A percentile compares a stretch with the other conserved stretches of the same genome.
phyloP scores from a whole-genome alignment of 208 protist species.

The Crithidia fasciculata region DNA sequence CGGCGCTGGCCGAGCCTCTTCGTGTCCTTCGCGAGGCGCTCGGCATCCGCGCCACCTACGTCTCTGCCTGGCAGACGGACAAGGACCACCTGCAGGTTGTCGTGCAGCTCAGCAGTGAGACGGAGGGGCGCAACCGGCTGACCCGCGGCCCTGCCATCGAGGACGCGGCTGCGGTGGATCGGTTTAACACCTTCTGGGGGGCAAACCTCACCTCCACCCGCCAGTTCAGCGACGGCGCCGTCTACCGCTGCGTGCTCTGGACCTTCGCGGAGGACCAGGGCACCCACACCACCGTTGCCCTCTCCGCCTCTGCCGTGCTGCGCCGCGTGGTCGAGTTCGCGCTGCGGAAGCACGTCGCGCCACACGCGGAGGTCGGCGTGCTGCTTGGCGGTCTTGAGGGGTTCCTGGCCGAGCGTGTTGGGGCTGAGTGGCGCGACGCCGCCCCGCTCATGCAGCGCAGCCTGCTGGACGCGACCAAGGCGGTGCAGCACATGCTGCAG shows the following conservation, averaged over 20 bases:
- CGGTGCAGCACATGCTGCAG: slow-evolving; percentile 70
- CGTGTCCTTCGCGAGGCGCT: slow-evolving; percentile 56
- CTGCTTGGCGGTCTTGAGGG: slow-evolving; percentile 72
- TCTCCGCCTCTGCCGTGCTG: slow-evolving; percentile 62
- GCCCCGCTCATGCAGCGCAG: slow-evolving; percentile 59
- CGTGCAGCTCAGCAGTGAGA: slow-evolving; percentile 61
- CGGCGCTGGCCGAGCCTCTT: slow-evolving; percentile 30
- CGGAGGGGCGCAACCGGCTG: slow-evolving; percentile 76
- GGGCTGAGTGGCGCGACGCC: slow-evolving; percentile 79
- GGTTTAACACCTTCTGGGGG: slow-evolving; percentile 88
- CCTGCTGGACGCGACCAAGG: slow-evolving; percentile 63
- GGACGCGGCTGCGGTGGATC: slow-evolving; percentile 61
- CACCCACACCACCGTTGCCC: slow-evolving; percentile 54
- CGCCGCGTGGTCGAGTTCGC: slow-evolving; percentile 68
- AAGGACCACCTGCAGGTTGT: slow-evolving; percentile 54
- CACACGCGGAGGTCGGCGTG: slow-evolving; percentile 41
- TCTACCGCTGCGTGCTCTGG: slow-evolving; percentile 89
- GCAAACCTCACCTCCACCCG: slow-evolving; percentile 67
- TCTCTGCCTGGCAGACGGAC: slow-evolving; percentile 54
- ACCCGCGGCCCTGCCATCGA: slow-evolving; percentile 79
- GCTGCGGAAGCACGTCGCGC: slow-evolving; percentile 53
- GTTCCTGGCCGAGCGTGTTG: slow-evolving; percentile 68
- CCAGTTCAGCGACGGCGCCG: slow-evolving; percentile 87
- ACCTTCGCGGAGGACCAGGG: slow-evolving; percentile 57
- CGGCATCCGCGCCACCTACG: slow-evolving; percentile 43